These are phyloP conservation scores for Saccharum officinarum DNA, from an alignment of 176 grass and related monocot genomes.

Conservation along the genomic window DNA sequence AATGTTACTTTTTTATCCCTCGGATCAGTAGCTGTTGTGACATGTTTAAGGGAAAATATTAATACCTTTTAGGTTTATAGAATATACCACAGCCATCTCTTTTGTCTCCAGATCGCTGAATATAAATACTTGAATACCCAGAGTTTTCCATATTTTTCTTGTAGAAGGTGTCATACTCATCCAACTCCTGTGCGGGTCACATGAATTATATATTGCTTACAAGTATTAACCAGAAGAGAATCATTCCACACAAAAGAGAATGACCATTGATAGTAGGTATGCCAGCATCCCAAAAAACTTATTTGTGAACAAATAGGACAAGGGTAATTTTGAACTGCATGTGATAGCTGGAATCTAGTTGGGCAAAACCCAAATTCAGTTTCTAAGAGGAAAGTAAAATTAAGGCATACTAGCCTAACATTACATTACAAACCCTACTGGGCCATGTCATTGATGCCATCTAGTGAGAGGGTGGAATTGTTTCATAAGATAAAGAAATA, in stretches of 20 bases:
- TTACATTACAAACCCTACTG: constrained; percentile 1
- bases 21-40: not conserved
- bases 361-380: not conserved
- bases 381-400: not conserved
- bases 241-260: too few species aligned
- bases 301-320: not conserved
- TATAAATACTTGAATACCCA: constrained; percentile 89
- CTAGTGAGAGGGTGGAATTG: not conserved
- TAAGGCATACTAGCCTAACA: not conserved
- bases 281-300: not conserved
- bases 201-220: constrained; percentile 33
- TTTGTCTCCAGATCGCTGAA: constrained; percentile 87
- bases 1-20: not conserved
- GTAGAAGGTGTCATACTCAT: constrained; percentile 88
- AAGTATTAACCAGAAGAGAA: constrained; percentile 4
- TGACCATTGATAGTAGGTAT: too few species aligned
- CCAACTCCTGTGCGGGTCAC: constrained; percentile 70
- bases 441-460: not conserved
- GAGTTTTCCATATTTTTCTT: constrained; percentile 84
- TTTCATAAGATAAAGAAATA: not conserved
- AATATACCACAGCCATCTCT: constrained; percentile 94
- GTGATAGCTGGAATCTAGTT: not conserved
- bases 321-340: not conserved
- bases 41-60: not conserved
- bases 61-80: constrained; percentile 73